phyloP scores from a whole-genome alignment of 2,329 filamentous ascomycete genomes.

The Geosmithia morbida region DNA sequence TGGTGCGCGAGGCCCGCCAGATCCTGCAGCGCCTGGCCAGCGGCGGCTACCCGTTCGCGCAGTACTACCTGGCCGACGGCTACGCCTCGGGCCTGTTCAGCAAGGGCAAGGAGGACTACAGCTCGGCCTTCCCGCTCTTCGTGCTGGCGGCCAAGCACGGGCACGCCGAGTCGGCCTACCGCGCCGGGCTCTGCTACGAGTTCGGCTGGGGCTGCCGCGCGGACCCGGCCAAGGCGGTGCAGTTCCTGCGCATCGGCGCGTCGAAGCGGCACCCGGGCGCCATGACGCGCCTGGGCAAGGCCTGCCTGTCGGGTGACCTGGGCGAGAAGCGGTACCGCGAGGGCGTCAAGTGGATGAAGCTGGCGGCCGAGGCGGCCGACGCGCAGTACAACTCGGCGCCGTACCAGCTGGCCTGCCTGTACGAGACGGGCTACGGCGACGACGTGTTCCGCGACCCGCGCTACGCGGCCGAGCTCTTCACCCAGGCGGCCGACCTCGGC shows the following conservation, averaged over 20 bases:
- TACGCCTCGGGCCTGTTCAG: conserved; percentile 90
- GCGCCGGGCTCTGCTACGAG: conserved; percentile 88
- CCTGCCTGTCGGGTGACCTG: conserved; percentile 79
- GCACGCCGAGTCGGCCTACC: conserved; percentile 90
- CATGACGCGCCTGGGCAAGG: conserved; percentile 82
- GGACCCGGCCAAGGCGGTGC: conserved; percentile 80
- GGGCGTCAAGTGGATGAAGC: conserved; percentile 91
- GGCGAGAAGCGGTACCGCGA: conserved; percentile 79
- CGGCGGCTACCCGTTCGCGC: conserved; percentile 86
- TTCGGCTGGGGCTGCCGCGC: conserved; percentile 94
- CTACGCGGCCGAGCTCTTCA: conserved; percentile 89
- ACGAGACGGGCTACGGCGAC: conserved; percentile 86
- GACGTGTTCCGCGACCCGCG: conserved; percentile 84
- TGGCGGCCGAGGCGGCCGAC: conserved; percentile 81
- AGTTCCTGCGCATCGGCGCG: conserved; percentile 81
- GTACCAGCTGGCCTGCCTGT: conserved; percentile 77
- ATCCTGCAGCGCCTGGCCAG: conserved; percentile 80
- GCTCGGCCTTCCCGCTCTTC: conserved; percentile 84
- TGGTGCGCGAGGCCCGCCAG: conserved; percentile 75
- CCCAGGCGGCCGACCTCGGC: conserved; percentile 82
- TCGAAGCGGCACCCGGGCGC: conserved; percentile 92
- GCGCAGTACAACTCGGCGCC: conserved; percentile 84
- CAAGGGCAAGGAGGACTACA: conserved; percentile 86
- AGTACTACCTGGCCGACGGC: conserved; percentile 93
- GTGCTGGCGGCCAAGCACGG: conserved; percentile 91